Evolutionary conservation across 768 basidiomycete species (phyloP).

Genomic region (Lentinus tigrinus): DNA sequence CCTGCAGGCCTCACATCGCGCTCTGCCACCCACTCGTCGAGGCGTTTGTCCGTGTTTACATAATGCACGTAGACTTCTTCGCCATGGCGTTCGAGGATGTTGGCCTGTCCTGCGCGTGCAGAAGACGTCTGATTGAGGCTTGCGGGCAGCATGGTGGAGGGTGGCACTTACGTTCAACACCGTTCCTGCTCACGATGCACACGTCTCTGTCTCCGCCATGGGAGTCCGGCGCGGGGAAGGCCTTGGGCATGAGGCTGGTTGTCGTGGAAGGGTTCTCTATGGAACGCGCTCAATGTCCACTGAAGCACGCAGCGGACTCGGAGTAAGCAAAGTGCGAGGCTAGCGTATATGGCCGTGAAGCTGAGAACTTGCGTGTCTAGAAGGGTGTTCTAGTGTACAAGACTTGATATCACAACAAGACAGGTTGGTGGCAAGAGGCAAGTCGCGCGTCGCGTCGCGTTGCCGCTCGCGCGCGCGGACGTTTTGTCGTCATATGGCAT

Average conservation of each 20-base stretch:
- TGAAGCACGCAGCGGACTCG: not conserved
- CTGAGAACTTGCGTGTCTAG: too few species aligned
- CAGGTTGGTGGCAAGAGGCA: not conserved
- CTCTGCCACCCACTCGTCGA: slow-evolving; percentile 73
- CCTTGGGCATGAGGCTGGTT: slow-evolving; percentile 17
- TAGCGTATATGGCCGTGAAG: not conserved
- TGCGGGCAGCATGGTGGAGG: not conserved
- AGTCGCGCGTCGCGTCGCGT: not conserved
- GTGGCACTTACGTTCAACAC: slow-evolving; percentile 16
- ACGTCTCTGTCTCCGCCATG: slow-evolving; percentile 12
- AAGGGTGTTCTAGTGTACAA: too few species aligned
- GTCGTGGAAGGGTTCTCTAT: not conserved
- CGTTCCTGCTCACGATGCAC: slow-evolving; percentile 21
- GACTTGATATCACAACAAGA: too few species aligned
- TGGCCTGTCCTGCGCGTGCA: slow-evolving; percentile 39
- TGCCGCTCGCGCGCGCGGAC: not conserved
- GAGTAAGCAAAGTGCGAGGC: slow-evolving; percentile 1
- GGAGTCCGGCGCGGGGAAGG: slow-evolving; percentile 6
- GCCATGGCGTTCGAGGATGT: slow-evolving; percentile 50
- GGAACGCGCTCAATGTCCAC: not conserved
- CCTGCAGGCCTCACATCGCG: slow-evolving; percentile 36
- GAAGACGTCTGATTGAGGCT: not conserved
- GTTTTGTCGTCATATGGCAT: not conserved
- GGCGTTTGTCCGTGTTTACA: slow-evolving; percentile 62
- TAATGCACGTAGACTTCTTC: slow-evolving; percentile 73